Conservation (phyloP, 176 grass and related monocot genomes). For the Triticum aestivum region DNA sequence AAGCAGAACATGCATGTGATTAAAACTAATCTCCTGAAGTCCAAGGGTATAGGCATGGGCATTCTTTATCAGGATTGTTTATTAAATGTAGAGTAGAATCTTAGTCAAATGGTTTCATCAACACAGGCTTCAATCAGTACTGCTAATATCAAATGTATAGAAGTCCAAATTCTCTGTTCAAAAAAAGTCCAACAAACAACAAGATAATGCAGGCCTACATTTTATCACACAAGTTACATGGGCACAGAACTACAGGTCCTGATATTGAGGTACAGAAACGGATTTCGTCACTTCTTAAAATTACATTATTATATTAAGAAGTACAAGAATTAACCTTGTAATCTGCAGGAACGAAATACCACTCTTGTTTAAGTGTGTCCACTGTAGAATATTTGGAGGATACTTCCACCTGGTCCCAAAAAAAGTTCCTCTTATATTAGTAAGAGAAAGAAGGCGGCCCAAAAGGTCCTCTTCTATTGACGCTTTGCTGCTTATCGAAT, state of each 20-base stretch:
- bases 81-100: neutral
- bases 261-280: neutral
- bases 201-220: neutral
- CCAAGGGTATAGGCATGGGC: neutral
- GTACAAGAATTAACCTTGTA: slow-evolving; percentile 54
- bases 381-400: slow-evolving; percentile 88
- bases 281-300: neutral
- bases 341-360: slow-evolving; percentile 63
- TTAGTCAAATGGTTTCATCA: neutral
- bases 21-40: neutral
- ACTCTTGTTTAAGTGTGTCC: slow-evolving; percentile 83
- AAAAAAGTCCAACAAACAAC: neutral
- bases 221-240: neutral
- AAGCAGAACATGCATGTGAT: neutral
- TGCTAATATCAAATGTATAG: neutral
- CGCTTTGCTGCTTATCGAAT: neutral
- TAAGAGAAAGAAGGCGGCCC: slow-evolving; percentile 11
- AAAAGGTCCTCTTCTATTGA: neutral
- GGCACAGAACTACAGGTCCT: neutral
- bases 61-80: neutral
- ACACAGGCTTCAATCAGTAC: neutral
- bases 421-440: neutral
- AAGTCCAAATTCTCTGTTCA: neutral
- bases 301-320: neutral
- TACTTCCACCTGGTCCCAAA: slow-evolving; percentile 57